Evolutionary conservation across 139 green algal genomes (phyloP).

Genomic region (Tetradesmus obliquus): DNA sequence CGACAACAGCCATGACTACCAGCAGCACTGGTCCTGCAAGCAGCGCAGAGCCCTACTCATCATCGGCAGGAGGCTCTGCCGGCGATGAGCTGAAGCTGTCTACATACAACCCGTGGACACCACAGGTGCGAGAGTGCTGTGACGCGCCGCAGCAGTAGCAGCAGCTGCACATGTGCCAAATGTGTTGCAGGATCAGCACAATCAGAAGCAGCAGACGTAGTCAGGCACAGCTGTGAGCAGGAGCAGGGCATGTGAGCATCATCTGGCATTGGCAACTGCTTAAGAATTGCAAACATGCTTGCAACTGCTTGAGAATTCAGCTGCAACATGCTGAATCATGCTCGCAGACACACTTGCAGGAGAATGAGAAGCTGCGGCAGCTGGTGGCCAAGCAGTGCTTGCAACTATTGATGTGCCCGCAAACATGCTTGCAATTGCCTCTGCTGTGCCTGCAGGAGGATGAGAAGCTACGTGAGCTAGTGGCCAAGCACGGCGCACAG

Average conservation of each 20-base stretch:
- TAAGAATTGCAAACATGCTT: no score
- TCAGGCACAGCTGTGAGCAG: neutral
- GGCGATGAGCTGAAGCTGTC: constrained; percentile 21
- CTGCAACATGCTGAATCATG: no score
- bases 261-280: no score
- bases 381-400: constrained; percentile 49
- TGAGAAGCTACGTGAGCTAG: constrained; percentile 61
- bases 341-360: constrained; percentile 48
- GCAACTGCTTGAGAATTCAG: no score
- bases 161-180: neutral
- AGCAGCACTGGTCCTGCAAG: constrained; percentile 28
- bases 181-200: neutral
- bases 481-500: constrained; percentile 69
- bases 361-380: constrained; percentile 64
- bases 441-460: constrained; percentile 68
- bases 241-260: neutral
- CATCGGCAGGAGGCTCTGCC: neutral
- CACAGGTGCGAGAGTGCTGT: constrained; percentile 13
- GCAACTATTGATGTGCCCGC: neutral
- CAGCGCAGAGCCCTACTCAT: constrained; percentile 5
- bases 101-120: constrained; percentile 39
- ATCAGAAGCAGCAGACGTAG: neutral
- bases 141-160: no score
- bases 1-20: neutral
- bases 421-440: neutral